Evolutionary conservation across 2,329 filamentous ascomycete species (phyloP).

Genomic region (Venturia asperata): DNA sequence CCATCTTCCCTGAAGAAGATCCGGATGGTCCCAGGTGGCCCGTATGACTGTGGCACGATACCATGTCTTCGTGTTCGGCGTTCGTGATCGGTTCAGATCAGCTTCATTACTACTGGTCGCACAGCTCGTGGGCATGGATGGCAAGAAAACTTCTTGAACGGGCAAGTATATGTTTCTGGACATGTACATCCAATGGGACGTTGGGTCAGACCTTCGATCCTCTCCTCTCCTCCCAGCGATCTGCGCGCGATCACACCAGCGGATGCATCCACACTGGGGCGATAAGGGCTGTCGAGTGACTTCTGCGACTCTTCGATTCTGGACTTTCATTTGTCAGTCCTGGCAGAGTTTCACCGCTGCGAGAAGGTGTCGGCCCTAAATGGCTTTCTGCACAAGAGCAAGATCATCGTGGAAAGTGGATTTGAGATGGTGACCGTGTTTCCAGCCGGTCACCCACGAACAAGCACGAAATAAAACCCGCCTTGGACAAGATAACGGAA

Average conservation of each 20-base stretch:
- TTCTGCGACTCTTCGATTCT: background rate
- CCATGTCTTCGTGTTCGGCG: background rate
- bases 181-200: background rate
- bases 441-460: background rate
- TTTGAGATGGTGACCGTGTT: background rate
- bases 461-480: conserved; percentile 4
- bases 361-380: conserved; percentile 1
- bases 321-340: background rate
- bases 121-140: background rate
- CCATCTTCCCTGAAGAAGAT: background rate
- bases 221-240: background rate
- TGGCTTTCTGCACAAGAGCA: background rate
- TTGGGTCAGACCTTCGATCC: no score
- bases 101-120: background rate
- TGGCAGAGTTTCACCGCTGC: background rate
- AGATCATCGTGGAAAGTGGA: background rate
- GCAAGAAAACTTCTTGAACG: background rate
- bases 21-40: background rate
- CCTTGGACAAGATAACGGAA: background rate
- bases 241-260: background rate
- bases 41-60: background rate
- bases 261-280: background rate
- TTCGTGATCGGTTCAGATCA: background rate
- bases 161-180: background rate
- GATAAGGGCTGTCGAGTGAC: background rate